A percentile compares a stretch with the other conserved stretches of the same genome.
Conservation (phyloP, 768 basidiomycete genomes). For the Nidularia pulvinata region DNA sequence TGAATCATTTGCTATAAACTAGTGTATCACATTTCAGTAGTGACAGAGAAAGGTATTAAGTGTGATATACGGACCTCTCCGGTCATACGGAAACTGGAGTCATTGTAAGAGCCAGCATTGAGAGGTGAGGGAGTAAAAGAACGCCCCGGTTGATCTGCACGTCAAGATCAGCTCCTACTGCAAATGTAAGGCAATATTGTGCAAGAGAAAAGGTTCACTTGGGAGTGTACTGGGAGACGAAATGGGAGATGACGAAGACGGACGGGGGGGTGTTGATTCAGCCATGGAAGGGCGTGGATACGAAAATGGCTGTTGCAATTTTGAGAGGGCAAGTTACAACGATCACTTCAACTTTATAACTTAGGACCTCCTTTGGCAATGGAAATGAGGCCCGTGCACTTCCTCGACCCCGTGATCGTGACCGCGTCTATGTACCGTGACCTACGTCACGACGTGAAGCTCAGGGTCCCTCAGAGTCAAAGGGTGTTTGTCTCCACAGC, state of each 20-base stretch:
- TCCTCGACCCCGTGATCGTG: conserved; percentile 6
- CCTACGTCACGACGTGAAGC: conserved; percentile 35
- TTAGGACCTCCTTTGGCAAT: too few species aligned
- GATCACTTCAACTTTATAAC: too few species aligned
- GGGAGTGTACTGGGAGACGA: background rate
- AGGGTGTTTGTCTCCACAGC: conserved; percentile 10
- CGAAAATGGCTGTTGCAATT: too few species aligned
- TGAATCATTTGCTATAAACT: conserved; percentile 12
- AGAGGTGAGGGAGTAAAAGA: background rate
- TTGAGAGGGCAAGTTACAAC: too few species aligned
- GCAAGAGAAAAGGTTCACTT: background rate
- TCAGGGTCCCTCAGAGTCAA: background rate
- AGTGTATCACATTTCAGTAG: background rate
- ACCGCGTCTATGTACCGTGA: conserved; percentile 20
- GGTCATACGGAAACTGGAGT: conserved; percentile 4
- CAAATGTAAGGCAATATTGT: background rate
- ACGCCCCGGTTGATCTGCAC: background rate
- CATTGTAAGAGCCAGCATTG: background rate
- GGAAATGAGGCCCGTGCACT: background rate
- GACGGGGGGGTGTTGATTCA: background rate
- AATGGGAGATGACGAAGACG: background rate
- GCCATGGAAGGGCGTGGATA: background rate
- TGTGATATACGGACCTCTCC: conserved; percentile 9
- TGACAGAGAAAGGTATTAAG: background rate
- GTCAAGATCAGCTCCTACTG: background rate